Evolutionary conservation across 495 filamentous ascomycete genomes (phyloP).

Genomic region (Hypomontagnella monticulosa): DNA sequence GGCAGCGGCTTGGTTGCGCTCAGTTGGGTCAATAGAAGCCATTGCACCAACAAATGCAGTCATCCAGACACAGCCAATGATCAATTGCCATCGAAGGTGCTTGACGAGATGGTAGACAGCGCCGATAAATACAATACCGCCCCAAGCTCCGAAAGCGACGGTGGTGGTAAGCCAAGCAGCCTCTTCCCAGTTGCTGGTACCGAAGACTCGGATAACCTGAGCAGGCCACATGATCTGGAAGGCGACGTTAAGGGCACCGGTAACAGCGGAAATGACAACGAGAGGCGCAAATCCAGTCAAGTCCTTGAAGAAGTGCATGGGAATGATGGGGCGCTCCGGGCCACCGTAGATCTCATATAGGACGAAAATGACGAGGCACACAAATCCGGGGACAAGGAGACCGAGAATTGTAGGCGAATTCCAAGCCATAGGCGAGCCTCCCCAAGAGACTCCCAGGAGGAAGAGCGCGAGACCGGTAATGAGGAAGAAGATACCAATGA

Average conservation of each 20-base stretch:
- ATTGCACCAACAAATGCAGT: slow-evolving; percentile 43
- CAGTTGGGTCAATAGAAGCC: slow-evolving; percentile 28
- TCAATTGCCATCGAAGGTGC: slow-evolving; percentile 41
- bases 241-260: slow-evolving; percentile 42
- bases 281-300: slow-evolving; percentile 49
- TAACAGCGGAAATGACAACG: slow-evolving; percentile 45
- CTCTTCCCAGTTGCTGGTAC: slow-evolving; percentile 17
- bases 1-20: slow-evolving; percentile 37
- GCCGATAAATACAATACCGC: slow-evolving; percentile 18
- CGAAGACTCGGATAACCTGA: slow-evolving; percentile 17
- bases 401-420: slow-evolving; percentile 53
- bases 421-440: slow-evolving; percentile 57
- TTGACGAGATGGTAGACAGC: slow-evolving; percentile 37
- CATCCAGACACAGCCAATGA: slow-evolving; percentile 29
- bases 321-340: slow-evolving; percentile 44
- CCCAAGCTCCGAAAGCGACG: slow-evolving; percentile 17
- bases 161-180: slow-evolving; percentile 39
- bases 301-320: slow-evolving; percentile 55
- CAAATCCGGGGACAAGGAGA: slow-evolving; percentile 53
- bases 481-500: slow-evolving; percentile 46
- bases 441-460: slow-evolving; percentile 60
- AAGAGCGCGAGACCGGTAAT: slow-evolving; percentile 52
- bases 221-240: slow-evolving; percentile 29
- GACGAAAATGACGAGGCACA: slow-evolving; percentile 51
- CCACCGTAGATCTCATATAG: slow-evolving; percentile 54